These are phyloP conservation scores for Aspergillus glaucus DNA, from an alignment of 2,329 filamentous ascomycete species.

Conservation along the genomic window DNA sequence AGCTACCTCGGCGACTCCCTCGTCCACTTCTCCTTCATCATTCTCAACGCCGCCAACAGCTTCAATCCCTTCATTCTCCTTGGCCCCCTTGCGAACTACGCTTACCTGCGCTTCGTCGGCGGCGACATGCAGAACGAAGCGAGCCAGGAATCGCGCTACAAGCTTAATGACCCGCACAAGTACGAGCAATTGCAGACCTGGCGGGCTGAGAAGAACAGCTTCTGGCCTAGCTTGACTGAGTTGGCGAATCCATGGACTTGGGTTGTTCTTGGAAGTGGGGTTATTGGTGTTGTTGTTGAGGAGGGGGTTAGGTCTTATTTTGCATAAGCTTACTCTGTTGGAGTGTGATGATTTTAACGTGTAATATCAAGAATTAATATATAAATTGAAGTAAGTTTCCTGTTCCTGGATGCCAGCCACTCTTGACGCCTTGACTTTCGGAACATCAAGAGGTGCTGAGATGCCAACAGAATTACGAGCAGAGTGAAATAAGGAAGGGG, in stretches of 20 bases:
- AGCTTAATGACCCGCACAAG: conserved; percentile 45
- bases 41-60: conserved; percentile 51
- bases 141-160: conserved; percentile 49
- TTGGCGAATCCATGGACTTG: conserved; percentile 52
- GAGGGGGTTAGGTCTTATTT: conserved; percentile 15
- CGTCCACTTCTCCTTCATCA: conserved; percentile 54
- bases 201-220: conserved; percentile 51
- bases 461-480: no score
- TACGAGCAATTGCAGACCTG: conserved; percentile 49
- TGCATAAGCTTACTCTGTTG: neutral
- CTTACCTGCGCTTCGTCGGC: conserved; percentile 52
- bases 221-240: conserved; percentile 51
- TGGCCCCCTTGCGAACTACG: conserved; percentile 53
- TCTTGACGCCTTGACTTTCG: no score
- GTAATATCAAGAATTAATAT: no score
- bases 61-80: conserved; percentile 51
- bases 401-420: no score
- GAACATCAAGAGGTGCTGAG: no score
- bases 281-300: conserved; percentile 45
- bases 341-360: no score
- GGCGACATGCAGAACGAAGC: conserved; percentile 52
- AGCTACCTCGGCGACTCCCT: conserved; percentile 58
- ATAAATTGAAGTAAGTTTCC: no score
- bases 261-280: conserved; percentile 47
- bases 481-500: no score